These are phyloP conservation scores for Hsuehochloa calcarea DNA, from an alignment of 176 grass and related monocot species.

Conservation along the genomic window DNA sequence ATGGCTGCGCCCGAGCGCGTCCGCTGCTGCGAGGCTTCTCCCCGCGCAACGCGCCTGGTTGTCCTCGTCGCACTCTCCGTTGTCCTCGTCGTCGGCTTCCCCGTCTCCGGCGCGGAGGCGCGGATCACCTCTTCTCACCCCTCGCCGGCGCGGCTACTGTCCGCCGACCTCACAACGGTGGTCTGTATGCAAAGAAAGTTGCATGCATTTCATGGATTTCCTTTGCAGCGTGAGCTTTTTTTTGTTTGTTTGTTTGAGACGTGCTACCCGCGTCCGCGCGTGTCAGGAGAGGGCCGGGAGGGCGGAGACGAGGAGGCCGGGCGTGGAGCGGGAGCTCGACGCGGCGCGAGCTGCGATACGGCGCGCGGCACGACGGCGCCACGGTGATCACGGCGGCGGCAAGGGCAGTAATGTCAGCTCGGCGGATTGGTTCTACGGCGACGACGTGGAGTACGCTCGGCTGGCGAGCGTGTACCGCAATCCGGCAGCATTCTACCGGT, in stretches of 20 bases:
- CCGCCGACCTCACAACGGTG: background rate
- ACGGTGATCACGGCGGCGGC: background rate
- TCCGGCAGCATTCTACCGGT: constrained; percentile 51
- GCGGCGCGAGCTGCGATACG: constrained; percentile 16
- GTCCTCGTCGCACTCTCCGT: background rate
- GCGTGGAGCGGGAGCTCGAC: constrained; percentile 45
- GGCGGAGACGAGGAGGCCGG: background rate
- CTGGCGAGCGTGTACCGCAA: constrained; percentile 41
- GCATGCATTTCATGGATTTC: background rate
- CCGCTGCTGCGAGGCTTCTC: background rate
- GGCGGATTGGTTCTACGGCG: constrained; percentile 8
- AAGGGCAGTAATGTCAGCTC: background rate
- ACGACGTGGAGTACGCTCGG: constrained; percentile 7
- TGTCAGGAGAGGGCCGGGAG: background rate
- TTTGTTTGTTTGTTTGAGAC: background rate
- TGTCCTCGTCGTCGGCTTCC: background rate
- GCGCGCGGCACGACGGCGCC: background rate
- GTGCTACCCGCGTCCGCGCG: background rate
- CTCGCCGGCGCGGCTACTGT: background rate
- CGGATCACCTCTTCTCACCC: background rate
- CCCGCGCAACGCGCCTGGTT: background rate
- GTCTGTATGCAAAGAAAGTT: background rate
- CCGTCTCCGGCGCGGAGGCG: background rate
- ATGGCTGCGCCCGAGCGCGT: constrained; percentile 10
- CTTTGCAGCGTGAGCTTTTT: background rate